Conservation (phyloP, 345 rosid species). For the Citrus sp. region DNA sequence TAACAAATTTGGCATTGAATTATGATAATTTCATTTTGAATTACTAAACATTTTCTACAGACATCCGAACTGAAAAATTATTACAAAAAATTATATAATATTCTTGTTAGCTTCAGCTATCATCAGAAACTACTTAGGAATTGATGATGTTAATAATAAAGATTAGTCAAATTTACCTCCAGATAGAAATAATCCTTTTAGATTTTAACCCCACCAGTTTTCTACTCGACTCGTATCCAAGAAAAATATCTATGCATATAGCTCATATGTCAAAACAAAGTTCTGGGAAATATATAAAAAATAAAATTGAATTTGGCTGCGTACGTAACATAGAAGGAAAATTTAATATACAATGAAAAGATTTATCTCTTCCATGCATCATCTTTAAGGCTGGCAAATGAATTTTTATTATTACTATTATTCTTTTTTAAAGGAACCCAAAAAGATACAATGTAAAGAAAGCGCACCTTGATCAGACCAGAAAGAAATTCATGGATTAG, state of each 20-base stretch:
- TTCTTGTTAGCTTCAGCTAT: too few species aligned
- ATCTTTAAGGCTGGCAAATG: not conserved
- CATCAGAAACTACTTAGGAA: too few species aligned
- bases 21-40: too few species aligned
- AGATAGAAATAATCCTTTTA: too few species aligned
- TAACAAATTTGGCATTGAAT: too few species aligned
- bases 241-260: not conserved
- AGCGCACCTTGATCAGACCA: slow-evolving; percentile 28
- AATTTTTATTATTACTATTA: not conserved
- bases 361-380: not conserved
- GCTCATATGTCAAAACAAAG: not conserved
- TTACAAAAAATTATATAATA: too few species aligned
- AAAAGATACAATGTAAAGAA: not conserved
- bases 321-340: not conserved
- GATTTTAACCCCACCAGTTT: not conserved
- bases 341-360: not conserved
- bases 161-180: too few species aligned
- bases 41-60: too few species aligned
- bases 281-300: not conserved
- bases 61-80: too few species aligned
- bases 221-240: not conserved
- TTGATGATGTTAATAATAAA: too few species aligned
- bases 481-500: slow-evolving; percentile 18
- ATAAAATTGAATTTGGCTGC: not conserved
- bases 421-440: not conserved